Conservation (phyloP, 139 green algal species). For the Picochlorum sp. region DNA sequence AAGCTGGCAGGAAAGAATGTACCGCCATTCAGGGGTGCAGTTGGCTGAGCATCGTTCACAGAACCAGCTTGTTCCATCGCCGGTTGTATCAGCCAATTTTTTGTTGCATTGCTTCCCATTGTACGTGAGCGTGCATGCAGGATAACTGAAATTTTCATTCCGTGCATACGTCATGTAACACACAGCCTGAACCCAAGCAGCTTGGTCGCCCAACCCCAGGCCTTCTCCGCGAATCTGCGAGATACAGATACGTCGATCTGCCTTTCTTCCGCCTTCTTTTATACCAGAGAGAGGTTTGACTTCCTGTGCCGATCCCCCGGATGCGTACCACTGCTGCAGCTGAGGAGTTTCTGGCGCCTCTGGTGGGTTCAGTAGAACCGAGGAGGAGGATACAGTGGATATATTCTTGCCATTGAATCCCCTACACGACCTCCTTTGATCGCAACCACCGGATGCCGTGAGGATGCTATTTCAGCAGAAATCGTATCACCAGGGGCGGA, state of each 20-base stretch:
- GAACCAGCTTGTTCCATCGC: conserved; percentile 21
- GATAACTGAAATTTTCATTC: conserved; percentile 64
- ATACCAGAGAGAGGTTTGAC: conserved; percentile 36
- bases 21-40: conserved; percentile 36
- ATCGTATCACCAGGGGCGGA: conserved; percentile 47
- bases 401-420: conserved; percentile 89
- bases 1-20: conserved; percentile 34
- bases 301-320: neutral
- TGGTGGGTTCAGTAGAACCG: conserved; percentile 62
- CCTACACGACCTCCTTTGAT: conserved; percentile 77
- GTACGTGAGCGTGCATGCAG: conserved; percentile 46
- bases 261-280: conserved; percentile 29
- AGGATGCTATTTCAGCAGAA: neutral
- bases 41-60: conserved; percentile 40
- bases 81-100: conserved; percentile 55
- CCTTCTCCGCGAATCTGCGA: conserved; percentile 70
- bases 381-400: conserved; percentile 51
- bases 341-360: conserved; percentile 47
- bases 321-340: conserved; percentile 52
- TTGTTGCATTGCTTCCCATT: conserved; percentile 65
- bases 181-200: conserved; percentile 57
- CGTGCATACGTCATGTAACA: conserved; percentile 50
- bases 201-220: conserved; percentile 46
- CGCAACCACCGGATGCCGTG: conserved; percentile 64
- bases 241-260: conserved; percentile 57